phyloP scores from a whole-genome alignment of 805 yeast genomes.

The Candida nonsorbophila region DNA sequence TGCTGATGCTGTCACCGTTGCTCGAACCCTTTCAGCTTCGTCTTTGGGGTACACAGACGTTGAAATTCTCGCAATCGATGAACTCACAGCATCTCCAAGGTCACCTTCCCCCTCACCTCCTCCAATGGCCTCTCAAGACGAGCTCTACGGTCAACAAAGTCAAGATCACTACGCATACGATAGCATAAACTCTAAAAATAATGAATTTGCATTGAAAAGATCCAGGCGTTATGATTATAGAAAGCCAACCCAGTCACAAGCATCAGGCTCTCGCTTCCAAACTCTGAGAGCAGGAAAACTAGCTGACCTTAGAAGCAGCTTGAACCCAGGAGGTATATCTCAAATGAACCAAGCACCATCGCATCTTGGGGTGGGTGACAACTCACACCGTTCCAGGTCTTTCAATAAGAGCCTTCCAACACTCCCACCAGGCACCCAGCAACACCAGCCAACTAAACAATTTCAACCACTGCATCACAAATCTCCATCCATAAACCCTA shows the following conservation, averaged over 20 bases:
- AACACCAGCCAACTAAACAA: constrained; percentile 1
- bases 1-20: constrained; percentile 77
- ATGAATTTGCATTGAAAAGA: constrained; percentile 26
- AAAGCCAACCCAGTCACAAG: constrained; percentile 16
- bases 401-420: neutral
- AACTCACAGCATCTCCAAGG: constrained; percentile 18
- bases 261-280: constrained; percentile 20
- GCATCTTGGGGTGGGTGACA: constrained; percentile 1
- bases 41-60: constrained; percentile 55
- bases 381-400: constrained; percentile 3
- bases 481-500: constrained; percentile 3
- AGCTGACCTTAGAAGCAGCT: constrained; percentile 14
- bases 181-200: constrained; percentile 5
- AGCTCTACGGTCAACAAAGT: constrained; percentile 18
- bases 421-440: constrained; percentile 3
- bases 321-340: constrained; percentile 5
- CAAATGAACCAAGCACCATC: constrained; percentile 2
- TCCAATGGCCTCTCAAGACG: constrained; percentile 9
- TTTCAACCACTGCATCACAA: neutral
- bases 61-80: constrained; percentile 40
- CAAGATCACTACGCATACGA: constrained; percentile 1
- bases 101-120: too few species aligned
- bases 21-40: constrained; percentile 70
- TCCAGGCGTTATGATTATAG: constrained; percentile 37
- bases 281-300: constrained; percentile 15